These are phyloP conservation scores for Polygonum aviculare DNA, from an alignment of 148 eudicot species.

Conservation along the genomic window DNA sequence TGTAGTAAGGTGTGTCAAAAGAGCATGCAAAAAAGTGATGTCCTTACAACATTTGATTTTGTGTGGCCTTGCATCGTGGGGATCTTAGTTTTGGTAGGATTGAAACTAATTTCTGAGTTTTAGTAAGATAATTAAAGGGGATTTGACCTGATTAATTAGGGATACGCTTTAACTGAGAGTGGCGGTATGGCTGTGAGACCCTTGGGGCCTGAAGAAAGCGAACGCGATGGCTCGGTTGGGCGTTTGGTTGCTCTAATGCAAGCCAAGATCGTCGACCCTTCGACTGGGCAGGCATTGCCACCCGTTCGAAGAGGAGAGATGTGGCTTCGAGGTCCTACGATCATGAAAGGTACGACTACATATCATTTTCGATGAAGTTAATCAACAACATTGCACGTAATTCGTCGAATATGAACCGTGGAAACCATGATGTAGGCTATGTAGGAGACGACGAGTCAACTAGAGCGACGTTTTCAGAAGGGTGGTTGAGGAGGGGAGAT, in stretches of 20 bases:
- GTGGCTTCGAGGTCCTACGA: constrained; percentile 70
- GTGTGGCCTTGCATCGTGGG: not conserved
- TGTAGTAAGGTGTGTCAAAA: too few species aligned
- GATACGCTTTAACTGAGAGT: constrained; percentile 86
- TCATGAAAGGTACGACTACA: constrained; percentile 66
- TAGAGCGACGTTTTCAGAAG: not conserved
- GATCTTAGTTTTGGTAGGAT: not conserved
- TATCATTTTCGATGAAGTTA: not conserved
- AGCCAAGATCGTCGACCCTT: constrained; percentile 85
- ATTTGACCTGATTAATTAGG: constrained; percentile 23
- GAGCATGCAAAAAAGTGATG: too few species aligned
- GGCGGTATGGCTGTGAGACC: constrained; percentile 42
- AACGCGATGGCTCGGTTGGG: constrained; percentile 56
- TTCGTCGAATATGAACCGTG: not conserved
- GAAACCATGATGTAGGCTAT: not conserved
- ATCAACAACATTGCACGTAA: not conserved
- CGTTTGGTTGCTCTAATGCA: constrained; percentile 42
- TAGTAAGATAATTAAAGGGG: not conserved
- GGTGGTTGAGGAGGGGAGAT: constrained; percentile 8
- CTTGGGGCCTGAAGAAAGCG: constrained; percentile 37
- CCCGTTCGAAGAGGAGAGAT: constrained; percentile 72
- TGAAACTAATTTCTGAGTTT: not conserved
- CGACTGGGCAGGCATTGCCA: constrained; percentile 52
- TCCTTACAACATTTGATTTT: too few species aligned
- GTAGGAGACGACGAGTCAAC: constrained; percentile 1